Percentiles rank a stretch among this genome's conserved stretches.
These are phyloP conservation scores for Trichoderma sp. DNA, from an alignment of 2,329 filamentous ascomycete genomes.

Conservation along the genomic window DNA sequence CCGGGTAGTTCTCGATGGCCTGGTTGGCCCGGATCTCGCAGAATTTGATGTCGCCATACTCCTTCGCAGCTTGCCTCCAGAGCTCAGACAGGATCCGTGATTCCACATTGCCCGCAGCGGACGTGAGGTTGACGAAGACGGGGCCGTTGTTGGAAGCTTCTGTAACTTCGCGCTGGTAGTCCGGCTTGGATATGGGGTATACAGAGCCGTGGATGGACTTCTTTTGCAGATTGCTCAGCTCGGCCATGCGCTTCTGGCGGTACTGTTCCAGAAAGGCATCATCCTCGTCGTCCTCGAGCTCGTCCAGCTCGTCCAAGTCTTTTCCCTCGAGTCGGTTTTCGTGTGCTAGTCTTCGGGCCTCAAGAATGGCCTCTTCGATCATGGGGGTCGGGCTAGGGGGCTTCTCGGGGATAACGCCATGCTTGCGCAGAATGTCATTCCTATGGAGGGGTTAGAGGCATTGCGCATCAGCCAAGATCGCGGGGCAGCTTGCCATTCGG, in stretches of 20 bases:
- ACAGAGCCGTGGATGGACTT: constrained; percentile 85
- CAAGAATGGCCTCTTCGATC: constrained; percentile 89
- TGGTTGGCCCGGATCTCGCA: constrained; percentile 91
- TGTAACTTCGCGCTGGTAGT: constrained; percentile 89
- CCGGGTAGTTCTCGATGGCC: constrained; percentile 96
- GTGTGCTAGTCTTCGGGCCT: constrained; percentile 80
- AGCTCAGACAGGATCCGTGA: constrained; percentile 81
- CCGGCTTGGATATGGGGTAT: constrained; percentile 91
- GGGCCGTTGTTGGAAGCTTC: constrained; percentile 75
- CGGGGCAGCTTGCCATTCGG: constrained; percentile 74
- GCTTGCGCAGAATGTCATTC: constrained; percentile 98
- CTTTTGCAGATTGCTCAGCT: constrained; percentile 73
- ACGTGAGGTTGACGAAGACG: constrained; percentile 80
- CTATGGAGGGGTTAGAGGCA: constrained; percentile 51
- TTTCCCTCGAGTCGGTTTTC: constrained; percentile 94
- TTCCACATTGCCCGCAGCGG: constrained; percentile 78
- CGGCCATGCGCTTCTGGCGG: constrained; percentile 81
- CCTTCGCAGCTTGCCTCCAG: constrained; percentile 79
- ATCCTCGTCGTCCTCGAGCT: constrained; percentile 93
- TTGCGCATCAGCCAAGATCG: constrained; percentile 29
- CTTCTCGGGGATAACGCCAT: constrained; percentile 97
- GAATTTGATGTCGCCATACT: constrained; percentile 95
- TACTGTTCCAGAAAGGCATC: constrained; percentile 89
- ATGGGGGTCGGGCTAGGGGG: constrained; percentile 92
- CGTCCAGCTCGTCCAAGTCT: constrained; percentile 89